Conservation (phyloP, 805 yeast genomes). For the Hemisphaericaspora nanyangensis region DNA sequence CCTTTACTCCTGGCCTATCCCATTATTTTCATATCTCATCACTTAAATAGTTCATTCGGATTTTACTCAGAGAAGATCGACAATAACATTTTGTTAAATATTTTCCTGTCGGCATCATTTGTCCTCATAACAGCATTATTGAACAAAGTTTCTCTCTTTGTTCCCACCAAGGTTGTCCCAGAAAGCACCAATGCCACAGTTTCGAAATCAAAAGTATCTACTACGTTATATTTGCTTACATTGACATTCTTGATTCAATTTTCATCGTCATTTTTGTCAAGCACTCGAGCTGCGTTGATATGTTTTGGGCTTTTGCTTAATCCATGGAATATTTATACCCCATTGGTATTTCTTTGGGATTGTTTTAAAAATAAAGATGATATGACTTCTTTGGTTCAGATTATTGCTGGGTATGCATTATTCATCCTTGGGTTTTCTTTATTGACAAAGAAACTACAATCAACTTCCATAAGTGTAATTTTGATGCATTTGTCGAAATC, state of each 20-base stretch:
- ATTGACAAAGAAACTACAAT: background rate
- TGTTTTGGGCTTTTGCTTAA: constrained; percentile 27
- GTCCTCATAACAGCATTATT: background rate
- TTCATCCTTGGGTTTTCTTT: constrained; percentile 6
- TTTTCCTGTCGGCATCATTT: constrained; percentile 4
- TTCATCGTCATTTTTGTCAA: constrained; percentile 21
- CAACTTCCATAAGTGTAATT: constrained; percentile 2
- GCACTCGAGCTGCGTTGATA: constrained; percentile 22
- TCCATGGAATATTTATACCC: constrained; percentile 27
- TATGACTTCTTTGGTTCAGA: constrained; percentile 1
- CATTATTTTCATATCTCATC: constrained; percentile 22
- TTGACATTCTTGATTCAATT: constrained; percentile 13
- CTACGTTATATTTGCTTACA: background rate
- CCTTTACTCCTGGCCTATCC: constrained; percentile 34
- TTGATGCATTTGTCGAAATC: constrained; percentile 3
- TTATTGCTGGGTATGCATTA: constrained; percentile 13
- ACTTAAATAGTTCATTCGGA: constrained; percentile 8
- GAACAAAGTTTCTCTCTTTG: background rate
- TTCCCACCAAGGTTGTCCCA: background rate
- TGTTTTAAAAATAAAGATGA: constrained; percentile 8
- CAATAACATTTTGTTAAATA: constrained; percentile 6
- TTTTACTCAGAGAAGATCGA: constrained; percentile 13
- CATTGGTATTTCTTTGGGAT: constrained; percentile 24
- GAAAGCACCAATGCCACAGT: background rate
- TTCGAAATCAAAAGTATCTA: background rate